Evolutionary conservation across 495 filamentous ascomycete genomes (phyloP).

Genomic region (Lasiosphaeria hispida): DNA sequence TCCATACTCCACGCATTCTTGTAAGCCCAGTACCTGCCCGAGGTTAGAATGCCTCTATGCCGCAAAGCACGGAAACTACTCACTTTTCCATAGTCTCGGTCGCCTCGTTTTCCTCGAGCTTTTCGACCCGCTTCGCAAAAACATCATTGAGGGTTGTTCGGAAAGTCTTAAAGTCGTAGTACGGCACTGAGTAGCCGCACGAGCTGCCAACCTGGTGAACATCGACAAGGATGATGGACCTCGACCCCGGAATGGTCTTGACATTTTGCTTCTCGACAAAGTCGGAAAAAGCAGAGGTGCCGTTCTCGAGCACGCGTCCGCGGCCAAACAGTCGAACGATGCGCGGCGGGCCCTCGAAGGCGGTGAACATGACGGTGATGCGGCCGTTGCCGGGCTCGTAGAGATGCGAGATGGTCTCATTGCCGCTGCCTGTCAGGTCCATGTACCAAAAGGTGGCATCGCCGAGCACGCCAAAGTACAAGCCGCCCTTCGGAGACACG

Average conservation of each 20-base stretch:
- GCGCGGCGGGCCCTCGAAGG: slow-evolving; percentile 60
- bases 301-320: slow-evolving; percentile 62
- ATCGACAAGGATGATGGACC: slow-evolving; percentile 63
- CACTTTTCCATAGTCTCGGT: slow-evolving; percentile 53
- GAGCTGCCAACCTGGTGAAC: slow-evolving; percentile 60
- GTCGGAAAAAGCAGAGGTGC: slow-evolving; percentile 43
- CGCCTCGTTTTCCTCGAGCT: slow-evolving; percentile 39
- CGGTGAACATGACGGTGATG: slow-evolving; percentile 68
- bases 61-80: slow-evolving; percentile 4
- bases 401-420: slow-evolving; percentile 69
- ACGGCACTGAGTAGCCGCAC: slow-evolving; percentile 55
- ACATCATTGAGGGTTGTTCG: slow-evolving; percentile 47
- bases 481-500: slow-evolving; percentile 67
- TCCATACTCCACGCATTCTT: slow-evolving; percentile 57
- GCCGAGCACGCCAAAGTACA: slow-evolving; percentile 59
- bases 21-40: slow-evolving; percentile 52
- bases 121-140: slow-evolving; percentile 44
- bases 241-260: slow-evolving; percentile 44
- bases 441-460: slow-evolving; percentile 64
- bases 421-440: slow-evolving; percentile 68
- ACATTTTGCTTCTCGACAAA: slow-evolving; percentile 47
- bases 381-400: slow-evolving; percentile 67
- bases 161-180: slow-evolving; percentile 50
- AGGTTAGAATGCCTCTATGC: background rate
- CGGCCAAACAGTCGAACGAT: slow-evolving; percentile 71